phyloP scores from a whole-genome alignment of 1,139 yeast genomes.

The Diutina catenulata region DNA sequence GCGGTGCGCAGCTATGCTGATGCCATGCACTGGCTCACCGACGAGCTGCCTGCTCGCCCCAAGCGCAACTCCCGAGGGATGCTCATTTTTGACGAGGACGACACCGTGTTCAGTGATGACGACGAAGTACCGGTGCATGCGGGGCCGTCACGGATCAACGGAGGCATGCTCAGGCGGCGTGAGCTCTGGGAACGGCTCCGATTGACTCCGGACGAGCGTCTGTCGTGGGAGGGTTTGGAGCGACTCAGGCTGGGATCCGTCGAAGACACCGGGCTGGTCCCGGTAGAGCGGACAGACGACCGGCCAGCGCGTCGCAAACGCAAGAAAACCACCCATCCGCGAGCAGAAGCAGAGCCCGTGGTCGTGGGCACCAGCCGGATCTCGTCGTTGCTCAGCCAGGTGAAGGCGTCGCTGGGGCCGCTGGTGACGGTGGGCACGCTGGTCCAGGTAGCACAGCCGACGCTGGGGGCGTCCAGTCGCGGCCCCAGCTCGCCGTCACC shows the following conservation, averaged over 20 bases:
- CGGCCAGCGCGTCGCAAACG: slow-evolving; percentile 4
- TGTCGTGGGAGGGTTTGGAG: slow-evolving; percentile 31
- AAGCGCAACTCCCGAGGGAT: slow-evolving; percentile 11
- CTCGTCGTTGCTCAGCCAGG: neutral
- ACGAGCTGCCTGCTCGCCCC: neutral
- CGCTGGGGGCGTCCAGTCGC: neutral
- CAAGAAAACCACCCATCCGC: neutral
- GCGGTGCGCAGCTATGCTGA: neutral
- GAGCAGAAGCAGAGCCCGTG: neutral
- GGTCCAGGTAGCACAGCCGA: neutral
- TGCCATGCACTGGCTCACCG: slow-evolving; percentile 8
- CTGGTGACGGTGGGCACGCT: too few species aligned
- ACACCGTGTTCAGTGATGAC: slow-evolving; percentile 9
- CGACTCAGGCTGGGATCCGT: slow-evolving; percentile 13
- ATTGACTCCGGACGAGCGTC: slow-evolving; percentile 24
- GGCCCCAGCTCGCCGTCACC: neutral
- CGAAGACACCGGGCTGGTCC: neutral
- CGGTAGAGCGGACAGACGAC: neutral
- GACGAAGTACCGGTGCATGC: slow-evolving; percentile 6
- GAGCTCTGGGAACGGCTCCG: slow-evolving; percentile 21
- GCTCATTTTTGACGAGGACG: slow-evolving; percentile 19
- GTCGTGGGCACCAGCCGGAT: neutral
- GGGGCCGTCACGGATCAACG: slow-evolving; percentile 20
- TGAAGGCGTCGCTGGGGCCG: too few species aligned
- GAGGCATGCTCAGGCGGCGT: slow-evolving; percentile 28